Conservation (phyloP, 2,329 filamentous ascomycete species). For the Rhinocladiella similis region DNA sequence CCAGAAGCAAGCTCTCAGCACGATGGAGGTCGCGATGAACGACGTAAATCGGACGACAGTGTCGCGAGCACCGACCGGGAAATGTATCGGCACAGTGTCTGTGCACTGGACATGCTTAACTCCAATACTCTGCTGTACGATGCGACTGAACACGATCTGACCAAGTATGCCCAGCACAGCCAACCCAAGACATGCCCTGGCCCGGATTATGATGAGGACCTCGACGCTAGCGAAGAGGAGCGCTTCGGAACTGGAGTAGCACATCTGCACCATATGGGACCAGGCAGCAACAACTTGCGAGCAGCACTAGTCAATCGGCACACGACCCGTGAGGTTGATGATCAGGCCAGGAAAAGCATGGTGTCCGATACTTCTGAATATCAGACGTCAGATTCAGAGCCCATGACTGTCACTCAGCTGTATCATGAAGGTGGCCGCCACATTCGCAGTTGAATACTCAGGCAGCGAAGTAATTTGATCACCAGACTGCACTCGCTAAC, state of each 20-base stretch:
- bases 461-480: not conserved
- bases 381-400: conserved; percentile 21
- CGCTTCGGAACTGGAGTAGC: conserved; percentile 7
- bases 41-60: conserved; percentile 13
- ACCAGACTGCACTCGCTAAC: not conserved
- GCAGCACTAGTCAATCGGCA: not conserved
- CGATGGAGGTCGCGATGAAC: conserved; percentile 1
- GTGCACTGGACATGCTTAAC: conserved; percentile 22
- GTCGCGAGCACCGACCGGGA: conserved; percentile 26
- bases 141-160: conserved; percentile 15
- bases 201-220: not conserved
- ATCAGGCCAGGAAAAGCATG: conserved; percentile 15
- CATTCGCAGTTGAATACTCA: conserved; percentile 13
- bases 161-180: conserved; percentile 7
- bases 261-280: conserved; percentile 14
- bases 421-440: conserved; percentile 20
- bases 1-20: conserved; percentile 1
- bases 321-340: not conserved
- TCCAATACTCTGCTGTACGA: conserved; percentile 10
- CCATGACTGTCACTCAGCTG: conserved; percentile 22
- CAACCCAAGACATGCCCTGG: not conserved
- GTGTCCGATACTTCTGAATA: conserved; percentile 20
- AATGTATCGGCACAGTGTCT: conserved; percentile 24
- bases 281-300: conserved; percentile 13
- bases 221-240: not conserved